A percentile compares a stretch with the other conserved stretches of the same genome.
Conservation (phyloP, 805 yeast genomes). For the Cyberlindnera petersonii region DNA sequence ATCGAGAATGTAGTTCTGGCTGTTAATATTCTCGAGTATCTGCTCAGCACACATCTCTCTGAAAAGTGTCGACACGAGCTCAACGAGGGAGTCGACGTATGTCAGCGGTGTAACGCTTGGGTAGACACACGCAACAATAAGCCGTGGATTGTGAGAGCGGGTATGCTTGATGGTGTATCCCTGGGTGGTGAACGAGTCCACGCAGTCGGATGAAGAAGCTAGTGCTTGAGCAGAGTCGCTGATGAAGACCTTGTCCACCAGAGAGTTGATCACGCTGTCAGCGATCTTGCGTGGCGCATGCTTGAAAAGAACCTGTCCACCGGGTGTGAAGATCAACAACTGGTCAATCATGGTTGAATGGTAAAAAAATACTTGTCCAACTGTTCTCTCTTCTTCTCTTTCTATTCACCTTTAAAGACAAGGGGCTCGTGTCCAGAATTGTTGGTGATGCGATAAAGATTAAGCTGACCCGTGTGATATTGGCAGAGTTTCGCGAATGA, state of each 20-base stretch:
- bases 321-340: conserved; percentile 44
- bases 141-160: conserved; percentile 38
- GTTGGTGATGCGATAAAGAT: no score
- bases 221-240: conserved; percentile 30
- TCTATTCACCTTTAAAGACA: no score
- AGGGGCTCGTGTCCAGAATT: no score
- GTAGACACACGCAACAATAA: conserved; percentile 42
- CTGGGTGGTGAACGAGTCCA: conserved; percentile 31
- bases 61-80: conserved; percentile 28
- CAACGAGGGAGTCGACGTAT: conserved; percentile 34
- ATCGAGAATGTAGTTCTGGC: conserved; percentile 28
- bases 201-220: conserved; percentile 24
- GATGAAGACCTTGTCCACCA: conserved; percentile 48
- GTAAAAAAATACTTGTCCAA: no score
- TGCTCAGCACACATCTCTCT: conserved; percentile 31
- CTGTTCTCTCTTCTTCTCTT: no score
- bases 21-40: conserved; percentile 25
- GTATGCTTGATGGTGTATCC: conserved; percentile 44
- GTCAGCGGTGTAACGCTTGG: conserved; percentile 35
- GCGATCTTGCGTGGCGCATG: conserved; percentile 39
- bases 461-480: no score
- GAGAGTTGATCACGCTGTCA: conserved; percentile 39
- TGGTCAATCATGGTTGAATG: conserved; percentile 49
- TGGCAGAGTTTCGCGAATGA: no score
- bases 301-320: conserved; percentile 52